Conservation (phyloP, 805 yeast genomes). For the Kockiozyma suomiensis region DNA sequence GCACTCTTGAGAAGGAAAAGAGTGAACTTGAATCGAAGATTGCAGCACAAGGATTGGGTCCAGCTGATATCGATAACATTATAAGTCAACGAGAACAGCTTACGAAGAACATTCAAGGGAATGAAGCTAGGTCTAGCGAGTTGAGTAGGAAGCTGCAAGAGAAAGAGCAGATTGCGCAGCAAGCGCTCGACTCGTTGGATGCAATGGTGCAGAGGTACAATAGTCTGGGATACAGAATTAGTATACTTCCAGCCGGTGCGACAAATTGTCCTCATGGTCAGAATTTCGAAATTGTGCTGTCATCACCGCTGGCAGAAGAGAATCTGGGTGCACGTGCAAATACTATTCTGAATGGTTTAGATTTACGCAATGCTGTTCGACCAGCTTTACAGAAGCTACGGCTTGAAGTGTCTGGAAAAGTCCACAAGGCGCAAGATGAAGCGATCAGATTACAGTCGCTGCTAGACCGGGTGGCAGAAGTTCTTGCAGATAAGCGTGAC, state of each 20-base stretch:
- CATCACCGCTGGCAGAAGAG: constrained; percentile 47
- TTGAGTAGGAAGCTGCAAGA: constrained; percentile 51
- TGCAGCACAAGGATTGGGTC: constrained; percentile 58
- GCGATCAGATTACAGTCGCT: constrained; percentile 59
- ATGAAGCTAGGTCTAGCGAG: constrained; percentile 51
- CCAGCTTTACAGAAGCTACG: constrained; percentile 50
- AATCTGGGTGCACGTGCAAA: constrained; percentile 52
- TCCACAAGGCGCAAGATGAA: constrained; percentile 59
- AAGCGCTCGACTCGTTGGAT: constrained; percentile 55
- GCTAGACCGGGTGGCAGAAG: constrained; percentile 58
- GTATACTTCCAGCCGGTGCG: constrained; percentile 41
- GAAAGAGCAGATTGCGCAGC: constrained; percentile 54
- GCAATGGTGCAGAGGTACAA: constrained; percentile 60
- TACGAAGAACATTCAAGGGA: constrained; percentile 55
- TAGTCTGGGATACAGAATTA: constrained; percentile 53
- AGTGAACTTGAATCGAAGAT: constrained; percentile 47
- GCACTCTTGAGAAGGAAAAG: constrained; percentile 20
- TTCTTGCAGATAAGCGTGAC: constrained; percentile 59
- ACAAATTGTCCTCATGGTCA: constrained; percentile 32
- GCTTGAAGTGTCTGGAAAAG: constrained; percentile 49
- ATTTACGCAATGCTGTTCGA: constrained; percentile 46
- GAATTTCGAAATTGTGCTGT: constrained; percentile 49
- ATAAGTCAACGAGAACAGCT: constrained; percentile 63
- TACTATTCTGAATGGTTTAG: constrained; percentile 45
- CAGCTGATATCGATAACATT: constrained; percentile 64